Conservation (phyloP, 225 moss, liverwort and hornwort species). For the Neckera pumila region DNA sequence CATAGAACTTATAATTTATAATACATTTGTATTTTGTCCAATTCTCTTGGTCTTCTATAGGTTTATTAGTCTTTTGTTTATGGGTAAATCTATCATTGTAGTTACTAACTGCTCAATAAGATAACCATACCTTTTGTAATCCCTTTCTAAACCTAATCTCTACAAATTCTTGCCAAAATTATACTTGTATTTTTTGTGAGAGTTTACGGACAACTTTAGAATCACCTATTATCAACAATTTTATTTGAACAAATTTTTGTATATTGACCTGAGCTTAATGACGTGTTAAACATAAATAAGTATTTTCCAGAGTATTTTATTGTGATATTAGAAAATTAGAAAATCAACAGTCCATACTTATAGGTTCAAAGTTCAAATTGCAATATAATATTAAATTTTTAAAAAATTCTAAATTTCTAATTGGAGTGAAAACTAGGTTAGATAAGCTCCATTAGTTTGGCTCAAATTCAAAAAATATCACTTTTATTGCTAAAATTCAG, state of each 20-base stretch:
- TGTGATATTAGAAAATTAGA: not conserved
- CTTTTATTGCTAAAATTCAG: not conserved
- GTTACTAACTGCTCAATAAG: no score
- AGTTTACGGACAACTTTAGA: rapidly evolving
- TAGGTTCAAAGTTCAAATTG: not conserved
- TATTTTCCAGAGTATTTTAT: not conserved
- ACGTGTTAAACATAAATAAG: not conserved
- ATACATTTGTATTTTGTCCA: no score
- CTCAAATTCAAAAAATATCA: not conserved
- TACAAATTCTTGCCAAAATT: not conserved
- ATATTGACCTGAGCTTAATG: no score
- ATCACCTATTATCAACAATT: not conserved
- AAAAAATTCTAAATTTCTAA: not conserved
- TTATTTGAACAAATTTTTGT: not conserved
- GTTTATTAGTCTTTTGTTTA: not conserved
- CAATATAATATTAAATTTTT: not conserved
- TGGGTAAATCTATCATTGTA: not conserved
- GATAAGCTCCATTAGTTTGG: rapidly evolving
- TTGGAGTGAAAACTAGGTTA: not conserved
- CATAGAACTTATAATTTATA: no score
- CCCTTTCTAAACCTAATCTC: not conserved
- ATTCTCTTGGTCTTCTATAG: no score
- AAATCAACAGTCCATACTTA: not conserved
- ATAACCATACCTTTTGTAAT: not conserved
- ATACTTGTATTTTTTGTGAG: not conserved